Base-by-base conservation (phyloP, 2,329 filamentous ascomycete genomes). In the Dactylellina cionopaga region DNA sequence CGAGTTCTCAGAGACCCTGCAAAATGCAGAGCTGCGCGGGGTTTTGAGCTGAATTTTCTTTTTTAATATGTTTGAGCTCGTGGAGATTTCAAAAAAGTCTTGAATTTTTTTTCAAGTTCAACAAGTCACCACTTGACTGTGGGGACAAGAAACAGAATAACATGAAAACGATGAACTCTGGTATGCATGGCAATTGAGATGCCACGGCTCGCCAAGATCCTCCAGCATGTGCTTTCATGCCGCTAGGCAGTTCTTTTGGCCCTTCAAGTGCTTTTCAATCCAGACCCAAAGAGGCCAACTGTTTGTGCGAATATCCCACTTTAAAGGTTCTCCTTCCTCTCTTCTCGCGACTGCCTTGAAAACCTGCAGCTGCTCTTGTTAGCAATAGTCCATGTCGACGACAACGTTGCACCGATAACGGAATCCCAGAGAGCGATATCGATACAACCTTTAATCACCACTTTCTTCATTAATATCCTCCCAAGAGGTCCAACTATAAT, bases 31-130 rank as follows among this genome's bases (percentile, higher is more conserved):
- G 7, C 31, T 52, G 37, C 59, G 68, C 68, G 59, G 68, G 68
- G 59, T 65, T 72, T 72, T 72, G 68, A 72, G 68, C 68, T 72
- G 68, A 72, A 65, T 72, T 72, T 72, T 72, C 68, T 72, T 72
- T 72, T 72, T 71, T 44, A 9, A 5, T 15, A 39, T 54, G 39
- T 41, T 6, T n/a, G 5, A 41, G 37, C n/a, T 41, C 37, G 37
- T 9, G 37, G n/a, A n/a, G n/a, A n/a, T n/a, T n/a, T n/a, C n/a
- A n/a, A n/a, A n/a, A n/a, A n/a, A n/a, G n/a, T n/a, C n/a, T n/a
- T n/a, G n/a, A n/a, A n/a, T n/a, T n/a, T n/a, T n/a, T n/a, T n/a
- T n/a, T n/a, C n/a, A n/a, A n/a, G n/a, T n/a, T n/a, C n/a, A n/a
- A n/a, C n/a, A n/a, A n/a, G n/a, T n/a, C n/a, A n/a, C n/a, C n/a